phyloP scores from a whole-genome alignment of 2,329 filamentous ascomycete species.

The Scedosporium boydii region DNA sequence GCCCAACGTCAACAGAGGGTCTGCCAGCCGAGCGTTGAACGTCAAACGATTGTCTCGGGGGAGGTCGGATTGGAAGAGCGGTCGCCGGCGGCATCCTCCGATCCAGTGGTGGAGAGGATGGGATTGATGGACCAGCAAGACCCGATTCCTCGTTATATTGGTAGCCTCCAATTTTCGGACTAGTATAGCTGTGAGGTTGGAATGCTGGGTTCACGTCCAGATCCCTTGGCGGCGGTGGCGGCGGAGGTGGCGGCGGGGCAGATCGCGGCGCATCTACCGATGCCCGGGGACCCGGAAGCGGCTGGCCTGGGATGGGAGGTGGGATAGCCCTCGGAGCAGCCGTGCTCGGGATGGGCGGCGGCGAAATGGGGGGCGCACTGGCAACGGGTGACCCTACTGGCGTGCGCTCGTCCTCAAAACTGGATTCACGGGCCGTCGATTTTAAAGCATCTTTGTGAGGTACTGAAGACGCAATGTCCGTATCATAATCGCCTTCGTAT shows the following conservation, averaged over 20 bases:
- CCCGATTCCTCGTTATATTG: constrained; percentile 35
- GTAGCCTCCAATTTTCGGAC: constrained; percentile 23
- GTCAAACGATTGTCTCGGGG: constrained; percentile 24
- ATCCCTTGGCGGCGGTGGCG: constrained; percentile 14
- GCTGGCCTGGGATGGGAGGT: constrained; percentile 55
- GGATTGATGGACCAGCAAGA: constrained; percentile 36
- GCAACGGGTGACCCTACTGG: constrained; percentile 44
- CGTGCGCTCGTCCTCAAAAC: constrained; percentile 54
- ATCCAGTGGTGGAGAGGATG: constrained; percentile 32
- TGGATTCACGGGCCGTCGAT: constrained; percentile 67
- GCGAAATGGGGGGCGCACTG: constrained; percentile 33
- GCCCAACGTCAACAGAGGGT: constrained; percentile 64
- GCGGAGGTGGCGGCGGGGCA: constrained; percentile 24
- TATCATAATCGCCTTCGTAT: constrained; percentile 97
- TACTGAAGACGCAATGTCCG: constrained; percentile 89
- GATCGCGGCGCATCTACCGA: constrained; percentile 52
- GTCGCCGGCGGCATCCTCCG: constrained; percentile 29
- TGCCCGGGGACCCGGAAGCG: constrained; percentile 27
- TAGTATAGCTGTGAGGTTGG: constrained; percentile 53
- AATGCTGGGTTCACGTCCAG: constrained; percentile 53
- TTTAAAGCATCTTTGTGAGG: constrained; percentile 91
- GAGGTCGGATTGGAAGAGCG: background rate
- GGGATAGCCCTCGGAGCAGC: constrained; percentile 48
- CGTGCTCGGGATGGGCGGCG: constrained; percentile 45
- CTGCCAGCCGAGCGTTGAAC: constrained; percentile 31